Evolutionary conservation across 2,329 filamentous ascomycete species (phyloP).

Genomic region (Claviceps sorghi): DNA sequence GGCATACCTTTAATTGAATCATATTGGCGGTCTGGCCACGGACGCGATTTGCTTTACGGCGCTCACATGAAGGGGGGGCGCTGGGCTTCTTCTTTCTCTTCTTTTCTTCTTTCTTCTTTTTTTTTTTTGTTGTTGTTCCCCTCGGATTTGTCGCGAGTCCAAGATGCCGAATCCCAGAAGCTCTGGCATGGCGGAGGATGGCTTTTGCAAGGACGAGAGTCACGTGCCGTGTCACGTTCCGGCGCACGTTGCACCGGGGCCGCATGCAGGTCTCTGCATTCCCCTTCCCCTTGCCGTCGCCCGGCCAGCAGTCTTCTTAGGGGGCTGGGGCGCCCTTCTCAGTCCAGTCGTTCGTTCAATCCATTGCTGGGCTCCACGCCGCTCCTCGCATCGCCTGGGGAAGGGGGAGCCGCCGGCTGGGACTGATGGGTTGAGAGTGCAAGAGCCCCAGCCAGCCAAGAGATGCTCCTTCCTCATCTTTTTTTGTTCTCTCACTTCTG

Average conservation of each 20-base stretch:
- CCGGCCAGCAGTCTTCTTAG: constrained; percentile 14
- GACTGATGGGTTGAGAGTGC: background rate
- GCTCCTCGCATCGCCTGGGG: background rate
- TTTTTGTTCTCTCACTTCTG: background rate
- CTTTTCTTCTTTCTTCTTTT: too few relatives aligned
- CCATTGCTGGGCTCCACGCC: background rate
- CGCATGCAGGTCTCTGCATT: background rate
- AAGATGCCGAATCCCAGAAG: background rate
- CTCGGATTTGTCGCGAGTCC: too few relatives aligned
- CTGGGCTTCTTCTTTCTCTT: too few relatives aligned
- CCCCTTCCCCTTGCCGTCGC: constrained; percentile 11
- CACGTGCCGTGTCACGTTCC: constrained; percentile 4
- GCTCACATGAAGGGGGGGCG: background rate
- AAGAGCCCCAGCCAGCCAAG: background rate
- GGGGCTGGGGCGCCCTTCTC: constrained; percentile 9
- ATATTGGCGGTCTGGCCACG: constrained; percentile 37
- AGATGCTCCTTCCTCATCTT: constrained; percentile 1
- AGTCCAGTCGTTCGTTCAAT: background rate
- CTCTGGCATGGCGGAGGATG: background rate
- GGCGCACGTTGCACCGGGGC: background rate
- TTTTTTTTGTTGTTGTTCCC: too few relatives aligned
- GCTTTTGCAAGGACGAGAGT: background rate
- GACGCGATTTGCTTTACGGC: background rate
- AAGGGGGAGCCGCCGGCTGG: background rate
- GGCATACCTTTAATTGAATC: constrained; percentile 72